phyloP scores from a whole-genome alignment of 805 yeast genomes.

The Tetrapisispora pingtungensis region DNA sequence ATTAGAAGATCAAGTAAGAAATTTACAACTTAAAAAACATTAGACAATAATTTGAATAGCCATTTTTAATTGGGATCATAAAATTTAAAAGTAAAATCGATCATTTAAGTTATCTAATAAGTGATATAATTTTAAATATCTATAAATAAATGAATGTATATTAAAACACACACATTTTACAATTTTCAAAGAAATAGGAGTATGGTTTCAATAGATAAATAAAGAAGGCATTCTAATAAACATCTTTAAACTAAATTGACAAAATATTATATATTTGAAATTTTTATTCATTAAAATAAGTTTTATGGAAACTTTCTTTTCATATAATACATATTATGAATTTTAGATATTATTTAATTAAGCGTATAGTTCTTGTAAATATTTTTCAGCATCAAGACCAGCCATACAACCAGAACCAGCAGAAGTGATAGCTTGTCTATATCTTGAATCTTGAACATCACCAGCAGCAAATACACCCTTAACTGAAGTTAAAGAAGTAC shows the following conservation, averaged over 20 bases:
- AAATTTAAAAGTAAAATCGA: background rate
- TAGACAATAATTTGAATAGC: constrained; percentile 8
- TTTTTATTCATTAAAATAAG: too few relatives aligned
- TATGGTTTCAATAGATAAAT: too few relatives aligned
- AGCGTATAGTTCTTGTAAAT: constrained; percentile 44
- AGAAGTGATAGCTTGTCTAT: constrained; percentile 98
- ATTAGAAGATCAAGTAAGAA: constrained; percentile 66
- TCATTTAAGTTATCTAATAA: background rate
- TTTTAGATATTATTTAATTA: background rate
- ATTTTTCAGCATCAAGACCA: constrained; percentile 88
- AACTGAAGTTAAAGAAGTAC: constrained; percentile 79
- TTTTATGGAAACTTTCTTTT: too few relatives aligned
- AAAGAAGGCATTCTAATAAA: too few relatives aligned
- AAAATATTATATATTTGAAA: too few relatives aligned
- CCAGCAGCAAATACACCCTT: constrained; percentile 97
- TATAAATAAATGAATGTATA: too few relatives aligned
- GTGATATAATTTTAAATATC: background rate
- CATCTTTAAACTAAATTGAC: too few relatives aligned
- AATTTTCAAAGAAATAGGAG: too few relatives aligned
- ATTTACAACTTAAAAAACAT: constrained; percentile 45
- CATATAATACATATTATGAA: background rate
- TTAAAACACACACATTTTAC: too few relatives aligned
- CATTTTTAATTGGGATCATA: background rate
- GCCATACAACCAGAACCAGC: constrained; percentile 99
- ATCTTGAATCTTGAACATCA: constrained; percentile 94